Evolutionary conservation across 2,329 filamentous ascomycete species (phyloP), one percentile per base, ranked within the genome.

Genomic region (Aspergillus uvarum): DNA sequence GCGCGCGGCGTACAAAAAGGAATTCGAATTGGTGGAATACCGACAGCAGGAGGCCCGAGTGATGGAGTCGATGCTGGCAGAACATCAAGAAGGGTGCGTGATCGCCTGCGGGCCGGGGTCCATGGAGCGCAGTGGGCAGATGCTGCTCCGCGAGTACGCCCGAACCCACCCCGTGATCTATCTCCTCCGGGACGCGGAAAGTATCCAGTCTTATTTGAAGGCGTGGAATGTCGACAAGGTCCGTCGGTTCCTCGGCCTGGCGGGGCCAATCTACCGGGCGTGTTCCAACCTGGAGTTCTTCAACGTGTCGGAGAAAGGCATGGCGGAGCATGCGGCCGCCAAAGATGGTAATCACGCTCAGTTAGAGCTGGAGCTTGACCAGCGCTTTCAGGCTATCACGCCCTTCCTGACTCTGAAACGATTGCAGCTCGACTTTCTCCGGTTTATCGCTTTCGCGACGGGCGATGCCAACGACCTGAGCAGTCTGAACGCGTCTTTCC

Each of bases 201-300:
- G 86, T 54, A 87, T 92, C 55, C 85, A 87, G 60, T 77, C 82
- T 0, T 86, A 90, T 65, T 78, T 91, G 47, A 81, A 79, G 47
- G 78, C 83, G n/a, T 80, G 80, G 66, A 81, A 87, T 53, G 76
- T 82, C 29, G 77, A 80, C 42, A 86, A 85, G 65, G 80, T 88
- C 1, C 77, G 81, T 48, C 84, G 84, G 50, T 79, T 91, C 6
- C 74, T 90, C 26, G 80, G 82, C n/a, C 58, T 76, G 10, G 74
- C 73, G 0, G 74, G 73, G 7, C 74, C 73, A 2, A 82, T 89
- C 16, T 86, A 90, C 65, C 81, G 87, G 52, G 81, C 81, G 1
- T 90, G 87, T 69, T 88, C 87, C 11, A 92, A 90, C 65, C 84
- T 89, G 63, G 89, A 92, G 69, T 93, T 91, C 72, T 91, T 87